A percentile compares a stretch with the other conserved stretches of the same genome.
Evolutionary conservation across 2,329 filamentous ascomycete genomes (phyloP).

Genomic region (Colletotrichum acutatum): DNA sequence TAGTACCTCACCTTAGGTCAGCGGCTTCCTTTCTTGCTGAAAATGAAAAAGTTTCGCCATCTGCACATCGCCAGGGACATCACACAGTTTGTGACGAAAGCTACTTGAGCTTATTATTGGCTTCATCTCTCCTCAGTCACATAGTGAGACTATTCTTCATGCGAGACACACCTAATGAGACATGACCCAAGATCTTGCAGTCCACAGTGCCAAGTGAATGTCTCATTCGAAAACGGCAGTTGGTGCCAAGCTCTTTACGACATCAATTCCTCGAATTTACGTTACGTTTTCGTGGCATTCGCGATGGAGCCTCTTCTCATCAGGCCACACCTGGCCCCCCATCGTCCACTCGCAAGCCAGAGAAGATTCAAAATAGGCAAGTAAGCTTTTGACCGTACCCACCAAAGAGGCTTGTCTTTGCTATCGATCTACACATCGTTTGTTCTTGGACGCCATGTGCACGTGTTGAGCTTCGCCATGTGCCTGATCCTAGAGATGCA

Average conservation of each 20-base stretch:
- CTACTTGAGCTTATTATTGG: background rate
- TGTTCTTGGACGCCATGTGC: background rate
- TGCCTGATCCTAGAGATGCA: background rate
- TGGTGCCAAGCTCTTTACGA: constrained; percentile 1
- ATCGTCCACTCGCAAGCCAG: constrained; percentile 5
- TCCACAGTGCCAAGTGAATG: background rate
- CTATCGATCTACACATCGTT: background rate
- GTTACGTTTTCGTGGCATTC: constrained; percentile 5
- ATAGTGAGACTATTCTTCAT: background rate
- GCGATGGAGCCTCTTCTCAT: background rate
- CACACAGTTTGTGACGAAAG: background rate
- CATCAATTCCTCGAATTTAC: background rate
- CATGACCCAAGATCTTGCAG: background rate
- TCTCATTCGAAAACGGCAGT: background rate
- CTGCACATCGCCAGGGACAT: background rate
- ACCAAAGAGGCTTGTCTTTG: background rate
- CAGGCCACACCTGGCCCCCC: constrained; percentile 6
- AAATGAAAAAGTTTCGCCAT: constrained; percentile 1
- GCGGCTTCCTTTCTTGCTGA: background rate
- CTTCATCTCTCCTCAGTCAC: background rate
- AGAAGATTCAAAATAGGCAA: background rate
- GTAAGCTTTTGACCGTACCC: background rate
- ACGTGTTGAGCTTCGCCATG: background rate
- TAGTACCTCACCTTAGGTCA: background rate
- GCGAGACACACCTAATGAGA: background rate